These are phyloP conservation scores for Exserohilum turcica DNA, from an alignment of 2,329 filamentous ascomycete species.

Conservation along the genomic window DNA sequence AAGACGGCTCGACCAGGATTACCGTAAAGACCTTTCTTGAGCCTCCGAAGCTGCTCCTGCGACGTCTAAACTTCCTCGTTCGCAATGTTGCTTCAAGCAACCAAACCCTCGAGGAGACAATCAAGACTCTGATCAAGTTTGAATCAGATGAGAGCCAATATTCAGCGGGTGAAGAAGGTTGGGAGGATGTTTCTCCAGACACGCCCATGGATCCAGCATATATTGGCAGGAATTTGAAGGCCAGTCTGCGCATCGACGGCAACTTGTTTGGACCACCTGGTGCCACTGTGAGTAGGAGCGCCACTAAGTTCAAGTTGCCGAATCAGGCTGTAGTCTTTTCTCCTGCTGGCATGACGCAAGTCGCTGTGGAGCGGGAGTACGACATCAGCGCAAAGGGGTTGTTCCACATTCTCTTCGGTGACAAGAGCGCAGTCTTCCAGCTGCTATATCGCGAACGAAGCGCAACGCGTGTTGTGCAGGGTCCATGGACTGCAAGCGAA, in stretches of 20 bases:
- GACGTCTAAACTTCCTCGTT: slow-evolving; percentile 82
- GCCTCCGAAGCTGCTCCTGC: slow-evolving; percentile 78
- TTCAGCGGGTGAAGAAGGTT: slow-evolving; percentile 84
- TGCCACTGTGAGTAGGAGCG: slow-evolving; percentile 51
- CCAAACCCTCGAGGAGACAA: slow-evolving; percentile 70
- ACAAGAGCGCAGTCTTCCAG: slow-evolving; percentile 93
- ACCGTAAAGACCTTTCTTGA: slow-evolving; percentile 94
- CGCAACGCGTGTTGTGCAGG: slow-evolving; percentile 69
- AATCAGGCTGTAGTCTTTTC: slow-evolving; percentile 80
- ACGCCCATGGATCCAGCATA: slow-evolving; percentile 62
- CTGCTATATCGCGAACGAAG: slow-evolving; percentile 76
- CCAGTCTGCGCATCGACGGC: slow-evolving; percentile 66
- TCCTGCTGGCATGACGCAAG: slow-evolving; percentile 77
- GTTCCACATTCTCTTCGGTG: slow-evolving; percentile 95
- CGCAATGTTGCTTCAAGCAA: slow-evolving; percentile 77
- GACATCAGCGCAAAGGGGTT: slow-evolving; percentile 91
- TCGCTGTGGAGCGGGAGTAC: slow-evolving; percentile 79
- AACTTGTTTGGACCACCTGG: slow-evolving; percentile 58
- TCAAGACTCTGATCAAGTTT: slow-evolving; percentile 74
- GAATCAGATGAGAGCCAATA: slow-evolving; percentile 62
- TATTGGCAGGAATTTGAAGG: slow-evolving; percentile 59
- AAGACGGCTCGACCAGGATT: slow-evolving; percentile 70
- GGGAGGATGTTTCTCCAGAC: slow-evolving; percentile 77
- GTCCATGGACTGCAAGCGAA: slow-evolving; percentile 78
- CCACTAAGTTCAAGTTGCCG: slow-evolving; percentile 80